Base-by-base conservation (phyloP, 306 rosid genomes). In the Betula pendula region DNA sequence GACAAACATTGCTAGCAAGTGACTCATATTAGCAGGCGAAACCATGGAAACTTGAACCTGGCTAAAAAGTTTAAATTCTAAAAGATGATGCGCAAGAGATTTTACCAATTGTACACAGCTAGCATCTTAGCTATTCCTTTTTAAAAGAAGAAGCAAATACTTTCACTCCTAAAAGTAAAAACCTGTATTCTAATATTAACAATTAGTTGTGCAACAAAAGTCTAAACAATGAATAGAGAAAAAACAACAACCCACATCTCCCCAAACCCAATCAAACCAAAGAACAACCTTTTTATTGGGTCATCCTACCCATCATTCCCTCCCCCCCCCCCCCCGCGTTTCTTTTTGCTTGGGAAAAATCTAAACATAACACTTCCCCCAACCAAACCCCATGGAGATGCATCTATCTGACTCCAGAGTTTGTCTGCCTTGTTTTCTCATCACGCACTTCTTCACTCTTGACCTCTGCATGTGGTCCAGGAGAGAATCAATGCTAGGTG, bases 51-150 rank as follows among this genome's bases (percentile, higher is more conserved):
- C 11, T 49, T 52, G 20, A 7, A 52, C 27, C 27, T n/a, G 12
- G 59, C 59, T 52, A 19, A 19, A 52, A 20, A n/a, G 24, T 52
- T 52, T n/a, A 52, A 7, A 51, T 5, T 7, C n/a, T 52, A 52
- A 7, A 52, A 52, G 58, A 17, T 52, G 22, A 52, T 7, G n/a
- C 58, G 25, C 25, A 52, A n/a, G 22, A 52, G 19, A n/a, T 17
- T 17, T 52, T 52, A 19, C 58, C 58, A 4, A 2, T 5, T 2
- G 25, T 52, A n/a, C 58, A 38, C 42, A 45, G 16, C 51, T 22
- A 72, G 51, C 58, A 76, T 68, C 71, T 47, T 47, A 27, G 56
- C 33, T 42, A 76, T 42, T 29, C 38, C 47, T 19, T 8, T 40
- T 75, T 53, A 45, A 31, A 47, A 7, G 3, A 25, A 5, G 43